Evolutionary conservation across 2,329 filamentous ascomycete genomes (phyloP), one percentile per base, ranked within the genome.

Genomic region (Arthrobotrys megalospora): DNA sequence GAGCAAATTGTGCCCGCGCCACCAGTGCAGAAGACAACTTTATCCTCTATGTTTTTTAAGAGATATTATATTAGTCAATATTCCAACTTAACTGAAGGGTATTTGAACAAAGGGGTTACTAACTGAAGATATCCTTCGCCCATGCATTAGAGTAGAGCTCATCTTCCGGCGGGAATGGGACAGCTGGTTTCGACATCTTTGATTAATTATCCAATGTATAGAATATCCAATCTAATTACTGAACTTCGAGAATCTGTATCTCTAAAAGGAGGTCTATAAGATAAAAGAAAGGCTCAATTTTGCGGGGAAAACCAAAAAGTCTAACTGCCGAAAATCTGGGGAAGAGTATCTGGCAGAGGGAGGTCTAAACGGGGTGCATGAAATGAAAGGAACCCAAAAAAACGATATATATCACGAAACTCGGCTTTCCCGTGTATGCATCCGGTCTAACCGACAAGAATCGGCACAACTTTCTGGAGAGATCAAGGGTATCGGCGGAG

Each of bases 21-120:
- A 75, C 96, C 96, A 2, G 96, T 99, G 83, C 96, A 96, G 85
- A 98, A 97, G 81, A 95, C 89, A 52, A 98, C 94, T 82, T 96
- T 95, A 83, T 91, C 90, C 80, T 91, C 93, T 96, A 82, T 6
- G 12, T 8, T 38, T 53, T 53, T 7, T 34, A 21, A n/a, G 4
- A 32, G 6, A 6, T 53, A 14, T 53, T 34, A 53, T 8, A 10
- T 53, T 16, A 3, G 14, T 3, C 3, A 4, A n/a, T 32, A 6
- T 16, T 3, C 28, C 24, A 28, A 28, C 24, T 28, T 28, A 28
- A 28, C 24, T 28, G 24, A 32, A 19, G 8, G 10, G 24, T n/a
- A 28, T 28, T 41, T n/a, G 11, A 64, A 41, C 3, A 6, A 10
- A 50, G 10, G 8, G 21, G 21, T 55, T 34, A 53, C 75, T 63